Conservation (phyloP, 768 basidiomycete genomes). For the Gymnopilus dilepis region DNA sequence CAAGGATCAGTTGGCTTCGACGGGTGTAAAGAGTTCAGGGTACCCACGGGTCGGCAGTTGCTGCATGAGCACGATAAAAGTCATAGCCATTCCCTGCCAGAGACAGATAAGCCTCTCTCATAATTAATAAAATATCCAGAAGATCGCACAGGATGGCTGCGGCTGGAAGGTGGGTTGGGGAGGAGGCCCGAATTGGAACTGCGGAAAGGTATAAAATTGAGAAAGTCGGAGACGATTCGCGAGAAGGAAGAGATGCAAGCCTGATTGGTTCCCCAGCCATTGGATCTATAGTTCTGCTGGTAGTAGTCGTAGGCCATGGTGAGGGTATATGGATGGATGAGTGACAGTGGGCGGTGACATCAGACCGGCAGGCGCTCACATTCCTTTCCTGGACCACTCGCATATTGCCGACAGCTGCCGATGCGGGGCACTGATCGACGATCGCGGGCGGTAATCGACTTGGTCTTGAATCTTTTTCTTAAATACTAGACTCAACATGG, state of each 20-base stretch:
- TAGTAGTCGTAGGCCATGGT: slow-evolving; percentile 51
- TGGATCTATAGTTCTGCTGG: slow-evolving; percentile 45
- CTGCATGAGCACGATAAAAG: slow-evolving; percentile 67
- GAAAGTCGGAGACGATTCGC: slow-evolving; percentile 10
- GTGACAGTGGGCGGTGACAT: slow-evolving; percentile 11
- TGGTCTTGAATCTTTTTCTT: not conserved
- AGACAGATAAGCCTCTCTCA: slow-evolving; percentile 20
- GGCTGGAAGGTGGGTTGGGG: slow-evolving; percentile 48
- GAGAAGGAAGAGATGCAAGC: slow-evolving; percentile 23
- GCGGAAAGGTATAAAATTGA: not conserved
- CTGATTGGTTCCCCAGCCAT: slow-evolving; percentile 57
- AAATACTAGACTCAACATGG: not conserved
- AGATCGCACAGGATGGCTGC: slow-evolving; percentile 56
- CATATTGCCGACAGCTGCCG: not conserved
- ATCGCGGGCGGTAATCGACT: slow-evolving; percentile 1
- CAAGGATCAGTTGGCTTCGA: slow-evolving; percentile 28
- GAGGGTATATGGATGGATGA: slow-evolving; percentile 19
- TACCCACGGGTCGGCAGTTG: slow-evolving; percentile 61
- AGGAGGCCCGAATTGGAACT: slow-evolving; percentile 50
- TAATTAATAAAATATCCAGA: slow-evolving; percentile 23
- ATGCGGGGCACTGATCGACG: not conserved
- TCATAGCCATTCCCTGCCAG: slow-evolving; percentile 63
- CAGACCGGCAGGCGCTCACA: slow-evolving; percentile 2
- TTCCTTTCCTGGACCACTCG: not conserved
- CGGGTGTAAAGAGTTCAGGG: slow-evolving; percentile 19